Evolutionary conservation across 345 rosid genomes (phyloP).

Genomic region (Tarenaya hassleriana): DNA sequence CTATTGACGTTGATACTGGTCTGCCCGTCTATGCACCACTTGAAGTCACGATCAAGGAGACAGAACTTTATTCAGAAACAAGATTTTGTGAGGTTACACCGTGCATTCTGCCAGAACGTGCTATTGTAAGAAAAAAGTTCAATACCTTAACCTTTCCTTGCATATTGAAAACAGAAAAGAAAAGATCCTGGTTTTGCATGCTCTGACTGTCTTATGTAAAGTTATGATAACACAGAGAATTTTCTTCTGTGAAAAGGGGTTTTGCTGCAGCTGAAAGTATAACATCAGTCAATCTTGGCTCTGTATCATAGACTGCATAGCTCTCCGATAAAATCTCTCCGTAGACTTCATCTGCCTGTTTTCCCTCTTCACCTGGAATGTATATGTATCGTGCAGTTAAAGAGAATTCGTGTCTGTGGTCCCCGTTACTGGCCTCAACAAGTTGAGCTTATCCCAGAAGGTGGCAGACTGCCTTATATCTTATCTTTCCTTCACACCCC

Average conservation of each 20-base stretch:
- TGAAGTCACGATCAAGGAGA: conserved; percentile 75
- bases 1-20: conserved; percentile 94
- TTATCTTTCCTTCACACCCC: conserved; percentile 4
- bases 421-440: conserved; percentile 97
- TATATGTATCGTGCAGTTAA: conserved; percentile 57
- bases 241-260: not conserved
- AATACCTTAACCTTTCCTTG: conserved; percentile 14
- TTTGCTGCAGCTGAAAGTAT: conserved; percentile 10
- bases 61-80: conserved; percentile 82
- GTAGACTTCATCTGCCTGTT: not conserved
- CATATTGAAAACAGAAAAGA: not conserved
- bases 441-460: conserved; percentile 79
- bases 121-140: conserved; percentile 56
- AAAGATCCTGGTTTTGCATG: conserved; percentile 6
- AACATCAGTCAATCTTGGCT: conserved; percentile 11
- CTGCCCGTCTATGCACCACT: conserved; percentile 89
- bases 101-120: conserved; percentile 91
- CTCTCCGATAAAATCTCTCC: not conserved
- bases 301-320: conserved; percentile 9
- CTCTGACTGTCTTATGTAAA: conserved; percentile 8
- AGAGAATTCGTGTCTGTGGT: conserved; percentile 73
- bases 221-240: not conserved
- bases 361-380: conserved; percentile 21
- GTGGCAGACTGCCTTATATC: conserved; percentile 31
- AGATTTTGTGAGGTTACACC: conserved; percentile 85